These are phyloP conservation scores for Cryptococcus deneoformans DNA, from an alignment of 1,284 basidiomycete genomes.

Conservation along the genomic window DNA sequence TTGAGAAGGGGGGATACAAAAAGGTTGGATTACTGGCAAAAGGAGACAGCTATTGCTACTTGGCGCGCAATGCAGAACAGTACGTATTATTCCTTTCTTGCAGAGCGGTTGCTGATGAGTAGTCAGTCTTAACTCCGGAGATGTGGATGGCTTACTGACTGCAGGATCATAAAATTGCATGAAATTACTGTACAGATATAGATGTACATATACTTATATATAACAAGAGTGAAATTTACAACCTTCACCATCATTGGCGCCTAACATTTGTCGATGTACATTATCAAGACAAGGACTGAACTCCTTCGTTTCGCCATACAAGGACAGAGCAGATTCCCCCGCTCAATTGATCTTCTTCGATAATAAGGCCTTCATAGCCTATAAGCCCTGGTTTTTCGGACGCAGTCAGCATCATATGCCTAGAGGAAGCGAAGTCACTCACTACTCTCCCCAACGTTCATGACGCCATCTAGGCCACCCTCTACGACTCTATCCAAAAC, in stretches of 20 bases:
- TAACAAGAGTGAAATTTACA: background rate
- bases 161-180: background rate
- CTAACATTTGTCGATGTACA: background rate
- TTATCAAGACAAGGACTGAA: background rate
- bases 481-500: slow-evolving; percentile 79
- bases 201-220: background rate
- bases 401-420: background rate
- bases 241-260: background rate
- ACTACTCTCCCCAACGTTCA: slow-evolving; percentile 23
- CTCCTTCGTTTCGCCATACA: slow-evolving; percentile 21
- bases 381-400: slow-evolving; percentile 52
- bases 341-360: slow-evolving; percentile 69
- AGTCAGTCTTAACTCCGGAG: slow-evolving; percentile 31
- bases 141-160: slow-evolving; percentile 39
- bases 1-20: slow-evolving; percentile 13
- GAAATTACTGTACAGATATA: background rate
- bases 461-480: slow-evolving; percentile 54
- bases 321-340: slow-evolving; percentile 54
- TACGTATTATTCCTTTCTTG: slow-evolving; percentile 13
- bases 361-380: slow-evolving; percentile 75
- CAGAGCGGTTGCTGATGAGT: background rate
- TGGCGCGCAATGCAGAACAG: slow-evolving; percentile 36
- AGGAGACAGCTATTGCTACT: slow-evolving; percentile 20
- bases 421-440: slow-evolving; percentile 11
- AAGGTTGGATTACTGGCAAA: slow-evolving; percentile 23